A percentile compares a stretch with the other conserved stretches of the same genome.
Conservation (phyloP, 108 stramenopile genomes). For the Seminavis robusta region DNA sequence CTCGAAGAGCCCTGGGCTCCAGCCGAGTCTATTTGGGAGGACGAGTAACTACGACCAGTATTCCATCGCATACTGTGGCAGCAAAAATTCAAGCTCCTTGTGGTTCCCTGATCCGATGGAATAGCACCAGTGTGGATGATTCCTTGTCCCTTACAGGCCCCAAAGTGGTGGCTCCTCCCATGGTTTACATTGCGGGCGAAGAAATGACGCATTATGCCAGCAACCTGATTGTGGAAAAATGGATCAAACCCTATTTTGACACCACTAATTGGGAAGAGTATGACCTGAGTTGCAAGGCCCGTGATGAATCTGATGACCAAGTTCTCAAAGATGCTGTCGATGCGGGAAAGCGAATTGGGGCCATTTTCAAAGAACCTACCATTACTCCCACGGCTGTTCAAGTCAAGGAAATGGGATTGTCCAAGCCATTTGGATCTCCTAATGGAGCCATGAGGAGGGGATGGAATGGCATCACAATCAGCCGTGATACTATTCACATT, state of each 20-base stretch:
- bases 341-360: conserved; percentile 86
- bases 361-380: conserved; percentile 98
- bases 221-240: conserved; percentile 84
- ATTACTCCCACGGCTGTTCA: conserved; percentile 90
- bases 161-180: conserved; percentile 79
- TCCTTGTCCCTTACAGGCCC: too few species aligned
- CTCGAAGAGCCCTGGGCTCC: too few species aligned
- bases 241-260: conserved; percentile 95
- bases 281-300: conserved; percentile 87
- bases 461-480: conserved; percentile 97
- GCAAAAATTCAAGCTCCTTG: too few species aligned
- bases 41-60: too few species aligned
- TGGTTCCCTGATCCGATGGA: too few species aligned
- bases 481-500: conserved; percentile 97
- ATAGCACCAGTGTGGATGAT: too few species aligned
- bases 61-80: too few species aligned
- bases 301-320: conserved; percentile 90
- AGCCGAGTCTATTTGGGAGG: too few species aligned
- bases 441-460: conserved; percentile 96
- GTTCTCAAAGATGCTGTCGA: conserved; percentile 89
- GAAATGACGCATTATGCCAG: conserved; percentile 96
- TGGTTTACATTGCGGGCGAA: conserved; percentile 95
- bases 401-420: conserved; percentile 88
- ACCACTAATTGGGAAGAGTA: conserved; percentile 79
- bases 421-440: conserved; percentile 87